A percentile compares a stretch with the other conserved stretches of the same genome.
These are phyloP conservation scores for Westerdykella aurantiaca DNA, from an alignment of 2,329 filamentous ascomycete species.

Conservation along the genomic window DNA sequence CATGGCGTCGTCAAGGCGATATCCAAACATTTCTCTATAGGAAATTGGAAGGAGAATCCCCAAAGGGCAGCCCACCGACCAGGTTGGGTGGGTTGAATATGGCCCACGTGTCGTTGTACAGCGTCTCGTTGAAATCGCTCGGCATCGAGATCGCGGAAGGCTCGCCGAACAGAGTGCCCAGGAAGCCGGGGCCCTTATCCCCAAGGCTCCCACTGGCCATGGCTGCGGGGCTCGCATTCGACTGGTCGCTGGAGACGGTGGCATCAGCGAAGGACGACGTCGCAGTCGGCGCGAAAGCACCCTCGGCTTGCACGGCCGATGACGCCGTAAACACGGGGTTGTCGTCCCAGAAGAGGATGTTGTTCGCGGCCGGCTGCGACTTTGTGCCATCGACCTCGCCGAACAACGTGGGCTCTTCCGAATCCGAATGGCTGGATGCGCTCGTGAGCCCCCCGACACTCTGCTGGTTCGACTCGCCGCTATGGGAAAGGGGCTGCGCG, in stretches of 20 bases:
- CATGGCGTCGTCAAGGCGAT: constrained; percentile 27
- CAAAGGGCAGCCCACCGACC: constrained; percentile 20
- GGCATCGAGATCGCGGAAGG: constrained; percentile 29
- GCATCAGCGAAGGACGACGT: background rate
- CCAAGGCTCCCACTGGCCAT: background rate
- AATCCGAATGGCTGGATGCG: constrained; percentile 37
- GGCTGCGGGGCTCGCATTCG: background rate
- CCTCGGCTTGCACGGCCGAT: constrained; percentile 18
- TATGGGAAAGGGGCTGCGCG: constrained; percentile 37
- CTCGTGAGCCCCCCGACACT: constrained; percentile 38
- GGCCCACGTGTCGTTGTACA: constrained; percentile 25
- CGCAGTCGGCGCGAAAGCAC: constrained; percentile 18
- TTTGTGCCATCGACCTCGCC: constrained; percentile 31
- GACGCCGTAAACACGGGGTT: constrained; percentile 18
- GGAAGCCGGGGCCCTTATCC: constrained; percentile 1
- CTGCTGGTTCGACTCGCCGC: constrained; percentile 36
- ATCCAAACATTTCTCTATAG: constrained; percentile 8
- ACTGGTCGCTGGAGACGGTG: background rate
- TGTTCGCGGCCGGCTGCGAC: constrained; percentile 27
- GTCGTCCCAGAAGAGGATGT: constrained; percentile 36
- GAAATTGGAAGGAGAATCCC: constrained; percentile 15
- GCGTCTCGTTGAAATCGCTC: constrained; percentile 25
- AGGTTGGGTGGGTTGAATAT: constrained; percentile 22
- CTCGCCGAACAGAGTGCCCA: constrained; percentile 20
- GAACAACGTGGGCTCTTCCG: constrained; percentile 31